phyloP scores from a whole-genome alignment of 495 filamentous ascomycete genomes.

The Neurospora discreta region DNA sequence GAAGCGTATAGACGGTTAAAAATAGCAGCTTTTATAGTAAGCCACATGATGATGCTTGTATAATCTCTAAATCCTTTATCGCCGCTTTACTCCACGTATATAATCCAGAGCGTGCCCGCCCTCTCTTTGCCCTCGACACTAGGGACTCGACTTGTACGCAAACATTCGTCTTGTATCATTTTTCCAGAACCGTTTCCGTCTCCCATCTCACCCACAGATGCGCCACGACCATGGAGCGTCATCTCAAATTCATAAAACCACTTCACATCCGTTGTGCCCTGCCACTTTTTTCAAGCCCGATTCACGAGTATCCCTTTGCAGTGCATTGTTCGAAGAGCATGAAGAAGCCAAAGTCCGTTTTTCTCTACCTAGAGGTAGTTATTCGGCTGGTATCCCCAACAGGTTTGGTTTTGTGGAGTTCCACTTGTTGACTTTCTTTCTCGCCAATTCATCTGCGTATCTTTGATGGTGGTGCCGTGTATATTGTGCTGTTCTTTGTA shows the following conservation, averaged over 20 bases:
- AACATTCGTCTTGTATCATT: neutral
- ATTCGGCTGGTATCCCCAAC: neutral
- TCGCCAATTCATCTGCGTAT: neutral
- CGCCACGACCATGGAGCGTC: neutral
- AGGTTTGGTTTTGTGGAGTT: no score
- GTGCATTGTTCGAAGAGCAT: neutral
- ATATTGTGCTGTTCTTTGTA: neutral
- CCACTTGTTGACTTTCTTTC: neutral
- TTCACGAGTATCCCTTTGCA: neutral
- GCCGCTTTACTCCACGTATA: neutral
- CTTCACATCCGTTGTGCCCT: neutral
- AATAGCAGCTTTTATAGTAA: neutral
- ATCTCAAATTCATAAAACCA: neutral
- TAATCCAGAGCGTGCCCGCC: neutral
- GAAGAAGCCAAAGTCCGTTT: neutral
- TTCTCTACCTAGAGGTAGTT: neutral
- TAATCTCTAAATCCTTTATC: neutral
- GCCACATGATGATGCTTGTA: neutral
- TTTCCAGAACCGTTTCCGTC: neutral
- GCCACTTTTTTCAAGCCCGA: neutral
- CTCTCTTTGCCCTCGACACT: neutral
- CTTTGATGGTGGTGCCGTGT: neutral
- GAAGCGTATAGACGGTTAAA: neutral
- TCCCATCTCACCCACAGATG: neutral
- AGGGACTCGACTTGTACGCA: neutral